Conservation (phyloP, 2,329 filamentous ascomycete genomes). For the Alternaria burnsii region DNA sequence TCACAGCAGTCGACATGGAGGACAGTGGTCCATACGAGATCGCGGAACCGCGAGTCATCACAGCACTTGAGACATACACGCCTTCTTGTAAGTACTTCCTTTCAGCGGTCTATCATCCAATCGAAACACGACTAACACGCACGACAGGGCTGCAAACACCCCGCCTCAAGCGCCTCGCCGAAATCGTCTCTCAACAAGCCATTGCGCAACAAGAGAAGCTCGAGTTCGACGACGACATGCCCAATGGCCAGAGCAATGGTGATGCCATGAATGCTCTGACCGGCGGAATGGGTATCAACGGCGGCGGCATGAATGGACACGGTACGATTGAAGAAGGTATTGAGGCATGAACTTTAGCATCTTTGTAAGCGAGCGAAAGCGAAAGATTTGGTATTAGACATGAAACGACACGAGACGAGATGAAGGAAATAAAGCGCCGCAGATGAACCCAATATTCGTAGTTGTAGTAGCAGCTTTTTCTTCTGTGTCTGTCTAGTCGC, state of each 20-base stretch:
- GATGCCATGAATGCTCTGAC: conserved; percentile 33
- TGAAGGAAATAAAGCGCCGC: background rate
- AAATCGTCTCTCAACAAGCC: conserved; percentile 96
- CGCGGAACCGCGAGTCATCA: conserved; percentile 94
- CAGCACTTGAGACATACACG: conserved; percentile 95
- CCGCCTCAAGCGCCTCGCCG: conserved; percentile 91
- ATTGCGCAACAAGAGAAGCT: conserved; percentile 93
- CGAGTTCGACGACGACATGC: conserved; percentile 57
- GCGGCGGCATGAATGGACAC: conserved; percentile 24
- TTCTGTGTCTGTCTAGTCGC: conserved; percentile 10
- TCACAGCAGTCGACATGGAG: conserved; percentile 98
- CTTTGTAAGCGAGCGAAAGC: conserved; percentile 12
- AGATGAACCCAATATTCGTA: conserved; percentile 7
- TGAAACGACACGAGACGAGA: conserved; percentile 15
- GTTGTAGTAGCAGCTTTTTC: conserved; percentile 3
- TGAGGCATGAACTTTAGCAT: conserved; percentile 24
- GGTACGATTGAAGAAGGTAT: conserved; percentile 31
- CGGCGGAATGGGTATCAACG: conserved; percentile 24
- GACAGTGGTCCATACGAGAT: conserved; percentile 99
- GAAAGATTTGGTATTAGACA: conserved; percentile 21
- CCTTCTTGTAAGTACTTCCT: conserved; percentile 79
- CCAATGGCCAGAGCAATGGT: conserved; percentile 26
- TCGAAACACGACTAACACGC: conserved; percentile 38
- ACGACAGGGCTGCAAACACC: conserved; percentile 89
- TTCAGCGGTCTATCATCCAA: background rate